Evolutionary conservation across 495 filamentous ascomycete genomes (phyloP).

Genomic region (Cladorrhinum samala): DNA sequence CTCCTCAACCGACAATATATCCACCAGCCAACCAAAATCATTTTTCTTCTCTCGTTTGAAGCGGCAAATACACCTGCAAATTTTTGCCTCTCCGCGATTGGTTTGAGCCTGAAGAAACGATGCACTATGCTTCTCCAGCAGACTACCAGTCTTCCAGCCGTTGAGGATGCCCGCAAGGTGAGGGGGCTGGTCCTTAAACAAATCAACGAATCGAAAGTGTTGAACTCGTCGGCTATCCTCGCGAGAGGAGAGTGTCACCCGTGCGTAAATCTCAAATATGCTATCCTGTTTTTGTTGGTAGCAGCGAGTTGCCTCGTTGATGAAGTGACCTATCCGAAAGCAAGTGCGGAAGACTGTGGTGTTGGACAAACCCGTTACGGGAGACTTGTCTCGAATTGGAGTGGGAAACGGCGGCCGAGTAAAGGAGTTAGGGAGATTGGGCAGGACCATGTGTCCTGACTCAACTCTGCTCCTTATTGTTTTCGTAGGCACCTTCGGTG

Average conservation of each 20-base stretch:
- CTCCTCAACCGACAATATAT: constrained; percentile 49
- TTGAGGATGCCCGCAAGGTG: constrained; percentile 44
- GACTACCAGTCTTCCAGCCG: constrained; percentile 40
- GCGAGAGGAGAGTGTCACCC: constrained; percentile 48
- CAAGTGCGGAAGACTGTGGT: constrained; percentile 47
- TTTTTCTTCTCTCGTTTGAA: constrained; percentile 38
- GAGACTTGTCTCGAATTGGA: constrained; percentile 44
- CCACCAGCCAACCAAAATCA: constrained; percentile 36
- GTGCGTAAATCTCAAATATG: constrained; percentile 54
- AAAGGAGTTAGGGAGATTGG: constrained; percentile 27
- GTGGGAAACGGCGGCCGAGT: constrained; percentile 44
- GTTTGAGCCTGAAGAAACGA: constrained; percentile 28
- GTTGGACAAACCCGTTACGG: constrained; percentile 45
- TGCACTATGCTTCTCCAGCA: constrained; percentile 44
- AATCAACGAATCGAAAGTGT: constrained; percentile 53
- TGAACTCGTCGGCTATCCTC: constrained; percentile 40
- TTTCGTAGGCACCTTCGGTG: too few relatives aligned
- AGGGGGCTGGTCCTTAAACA: constrained; percentile 52
- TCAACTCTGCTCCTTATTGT: too few relatives aligned
- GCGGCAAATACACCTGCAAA: constrained; percentile 50
- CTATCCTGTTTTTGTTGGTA: constrained; percentile 32
- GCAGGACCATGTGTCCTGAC: neutral
- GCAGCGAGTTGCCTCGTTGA: constrained; percentile 38
- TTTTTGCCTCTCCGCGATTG: constrained; percentile 15
- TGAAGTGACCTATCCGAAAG: constrained; percentile 54